Percentiles rank a stretch among this genome's conserved stretches.
Evolutionary conservation across 192 early-diverging fungal species (phyloP).

Genomic region (Borealophlyctis nickersoniae): DNA sequence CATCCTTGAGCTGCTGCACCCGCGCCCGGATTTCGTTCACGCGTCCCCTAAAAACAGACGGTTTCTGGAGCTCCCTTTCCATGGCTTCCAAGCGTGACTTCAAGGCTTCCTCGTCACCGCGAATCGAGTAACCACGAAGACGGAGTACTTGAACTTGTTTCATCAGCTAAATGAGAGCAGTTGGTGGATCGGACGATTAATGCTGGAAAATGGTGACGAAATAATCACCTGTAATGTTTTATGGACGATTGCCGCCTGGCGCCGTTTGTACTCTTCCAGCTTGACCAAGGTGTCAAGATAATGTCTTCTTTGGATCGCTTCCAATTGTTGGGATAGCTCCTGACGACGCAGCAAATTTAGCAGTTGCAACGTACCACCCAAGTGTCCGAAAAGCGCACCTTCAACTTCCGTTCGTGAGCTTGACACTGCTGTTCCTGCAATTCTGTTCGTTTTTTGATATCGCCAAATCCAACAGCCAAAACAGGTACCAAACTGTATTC

Average conservation of each 20-base stretch:
- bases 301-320: conserved; percentile 62
- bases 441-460: conserved; percentile 80
- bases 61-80: conserved; percentile 68
- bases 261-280: conserved; percentile 74
- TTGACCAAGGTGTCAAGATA: conserved; percentile 68
- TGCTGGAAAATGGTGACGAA: neutral
- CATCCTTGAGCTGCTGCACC: conserved; percentile 67
- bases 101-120: conserved; percentile 79
- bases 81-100: conserved; percentile 71
- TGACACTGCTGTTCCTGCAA: conserved; percentile 67
- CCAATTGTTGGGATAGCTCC: conserved; percentile 61
- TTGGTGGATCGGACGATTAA: too few species aligned
- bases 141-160: conserved; percentile 80
- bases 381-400: conserved; percentile 50
- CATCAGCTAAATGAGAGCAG: conserved; percentile 87
- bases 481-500: conserved; percentile 80
- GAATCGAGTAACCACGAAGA: conserved; percentile 75
- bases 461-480: conserved; percentile 85
- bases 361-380: neutral
- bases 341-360: conserved; percentile 10
- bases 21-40: conserved; percentile 82
- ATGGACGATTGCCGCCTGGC: conserved; percentile 72
- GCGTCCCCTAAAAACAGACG: conserved; percentile 76
- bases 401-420: conserved; percentile 68
- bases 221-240: conserved; percentile 70